A percentile compares a stretch with the other conserved stretches of the same genome.
phyloP scores from a whole-genome alignment of 2,329 filamentous ascomycete genomes.

The Penicillium aurantiogriseum region DNA sequence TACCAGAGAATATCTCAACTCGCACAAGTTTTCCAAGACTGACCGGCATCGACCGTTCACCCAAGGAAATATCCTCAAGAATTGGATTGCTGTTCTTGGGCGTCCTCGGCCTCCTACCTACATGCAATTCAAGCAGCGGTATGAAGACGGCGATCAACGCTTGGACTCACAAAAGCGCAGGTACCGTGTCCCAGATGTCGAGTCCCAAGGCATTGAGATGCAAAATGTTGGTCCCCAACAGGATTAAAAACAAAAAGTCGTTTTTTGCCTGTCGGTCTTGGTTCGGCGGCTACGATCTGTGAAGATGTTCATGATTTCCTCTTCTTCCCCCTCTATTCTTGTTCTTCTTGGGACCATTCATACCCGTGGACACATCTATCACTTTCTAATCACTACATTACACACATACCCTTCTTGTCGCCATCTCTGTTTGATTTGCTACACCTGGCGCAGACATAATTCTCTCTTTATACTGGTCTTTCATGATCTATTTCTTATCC shows the following conservation, averaged over 20 bases:
- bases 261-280: conserved; percentile 11
- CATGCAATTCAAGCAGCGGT: conserved; percentile 76
- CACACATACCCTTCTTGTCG: conserved; percentile 17
- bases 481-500: conserved; percentile 18
- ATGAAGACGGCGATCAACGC: conserved; percentile 79
- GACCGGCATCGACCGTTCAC: conserved; percentile 90
- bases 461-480: conserved; percentile 16
- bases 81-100: conserved; percentile 77
- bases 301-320: conserved; percentile 19
- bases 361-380: conserved; percentile 6
- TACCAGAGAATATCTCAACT: conserved; percentile 92
- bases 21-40: conserved; percentile 88
- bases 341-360: conserved; percentile 3
- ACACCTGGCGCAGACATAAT: conserved; percentile 1
- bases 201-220: conserved; percentile 68
- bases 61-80: conserved; percentile 70
- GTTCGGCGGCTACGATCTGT: conserved; percentile 18
- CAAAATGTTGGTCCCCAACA: conserved; percentile 53
- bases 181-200: conserved; percentile 48
- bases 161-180: conserved; percentile 63
- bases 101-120: conserved; percentile 86
- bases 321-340: conserved; percentile 1
- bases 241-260: conserved; percentile 15
- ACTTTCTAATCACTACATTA: conserved; percentile 20
- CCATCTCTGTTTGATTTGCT: conserved; percentile 8